A percentile compares a stretch with the other conserved stretches of the same genome.
phyloP scores from a whole-genome alignment of 306 rosid species.

The Gastrolobium bilobum region DNA sequence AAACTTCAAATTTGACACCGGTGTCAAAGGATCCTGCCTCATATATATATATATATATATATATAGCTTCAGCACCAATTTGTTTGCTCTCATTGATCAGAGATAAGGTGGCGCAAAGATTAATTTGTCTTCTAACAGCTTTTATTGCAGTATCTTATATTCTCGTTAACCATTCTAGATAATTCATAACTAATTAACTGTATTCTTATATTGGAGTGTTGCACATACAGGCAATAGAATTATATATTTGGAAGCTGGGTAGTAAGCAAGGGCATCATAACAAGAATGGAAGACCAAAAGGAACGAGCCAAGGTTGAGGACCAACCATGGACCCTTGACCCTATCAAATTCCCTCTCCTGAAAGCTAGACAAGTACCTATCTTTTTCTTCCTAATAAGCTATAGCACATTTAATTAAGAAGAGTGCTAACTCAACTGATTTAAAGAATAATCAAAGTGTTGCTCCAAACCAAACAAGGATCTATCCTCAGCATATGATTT shows the following conservation, averaged over 20 bases:
- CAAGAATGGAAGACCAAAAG: neutral
- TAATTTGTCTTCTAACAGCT: no score
- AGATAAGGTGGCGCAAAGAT: no score
- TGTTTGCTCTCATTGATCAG: no score
- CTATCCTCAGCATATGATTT: neutral
- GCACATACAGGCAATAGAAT: no score
- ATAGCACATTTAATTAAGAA: neutral
- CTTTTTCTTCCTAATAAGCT: neutral
- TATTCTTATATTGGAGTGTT: no score
- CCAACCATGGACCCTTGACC: neutral
- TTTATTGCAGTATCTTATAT: no score
- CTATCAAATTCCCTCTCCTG: neutral
- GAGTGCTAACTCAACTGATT: neutral
- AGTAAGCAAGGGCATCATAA: neutral
- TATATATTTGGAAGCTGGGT: neutral
- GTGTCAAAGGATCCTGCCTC: no score
- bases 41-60: no score
- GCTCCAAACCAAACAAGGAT: neutral
- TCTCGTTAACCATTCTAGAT: no score
- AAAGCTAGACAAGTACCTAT: neutral
- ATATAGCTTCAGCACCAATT: no score
- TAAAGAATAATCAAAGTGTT: neutral
- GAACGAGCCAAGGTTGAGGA: neutral
- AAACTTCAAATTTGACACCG: no score
- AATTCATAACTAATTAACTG: no score